Evolutionary conservation across 139 green algal species (phyloP).

Genomic region (Coelastrella sp.): DNA sequence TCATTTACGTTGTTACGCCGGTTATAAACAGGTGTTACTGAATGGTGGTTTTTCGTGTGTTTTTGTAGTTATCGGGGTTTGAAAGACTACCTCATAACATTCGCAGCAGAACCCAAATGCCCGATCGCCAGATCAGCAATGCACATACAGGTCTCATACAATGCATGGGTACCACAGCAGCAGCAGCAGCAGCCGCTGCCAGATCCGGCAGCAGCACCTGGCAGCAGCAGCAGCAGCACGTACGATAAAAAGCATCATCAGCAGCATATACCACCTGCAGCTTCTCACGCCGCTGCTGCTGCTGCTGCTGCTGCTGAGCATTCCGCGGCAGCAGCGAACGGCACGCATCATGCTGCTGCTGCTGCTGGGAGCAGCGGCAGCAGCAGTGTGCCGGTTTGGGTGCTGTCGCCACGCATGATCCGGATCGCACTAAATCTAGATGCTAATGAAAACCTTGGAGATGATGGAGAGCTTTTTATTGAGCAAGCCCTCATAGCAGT

Average conservation of each 20-base stretch:
- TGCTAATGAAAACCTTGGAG: not conserved
- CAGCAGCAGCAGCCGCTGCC: conserved; percentile 27
- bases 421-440: conserved; percentile 33
- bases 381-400: conserved; percentile 52
- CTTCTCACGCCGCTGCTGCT: not conserved
- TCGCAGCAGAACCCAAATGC: not conserved
- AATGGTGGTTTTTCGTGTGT: too few species aligned
- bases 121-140: conserved; percentile 70
- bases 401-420: conserved; percentile 61
- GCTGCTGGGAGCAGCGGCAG: not conserved
- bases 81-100: conserved; percentile 18
- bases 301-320: not conserved
- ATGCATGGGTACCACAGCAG: conserved; percentile 18
- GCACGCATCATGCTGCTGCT: not conserved
- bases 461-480: conserved; percentile 76
- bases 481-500: conserved; percentile 86
- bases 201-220: not conserved
- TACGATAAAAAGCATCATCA: not conserved
- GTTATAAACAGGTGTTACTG: too few species aligned
- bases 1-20: too few species aligned
- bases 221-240: not conserved
- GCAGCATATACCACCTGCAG: not conserved
- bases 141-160: conserved; percentile 63
- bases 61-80: conserved; percentile 24
- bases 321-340: not conserved